Evolutionary conservation across 2,329 filamentous ascomycete species (phyloP), one percentile per base, ranked within the genome.

Genomic region (Xylariomycetidae sp.): DNA sequence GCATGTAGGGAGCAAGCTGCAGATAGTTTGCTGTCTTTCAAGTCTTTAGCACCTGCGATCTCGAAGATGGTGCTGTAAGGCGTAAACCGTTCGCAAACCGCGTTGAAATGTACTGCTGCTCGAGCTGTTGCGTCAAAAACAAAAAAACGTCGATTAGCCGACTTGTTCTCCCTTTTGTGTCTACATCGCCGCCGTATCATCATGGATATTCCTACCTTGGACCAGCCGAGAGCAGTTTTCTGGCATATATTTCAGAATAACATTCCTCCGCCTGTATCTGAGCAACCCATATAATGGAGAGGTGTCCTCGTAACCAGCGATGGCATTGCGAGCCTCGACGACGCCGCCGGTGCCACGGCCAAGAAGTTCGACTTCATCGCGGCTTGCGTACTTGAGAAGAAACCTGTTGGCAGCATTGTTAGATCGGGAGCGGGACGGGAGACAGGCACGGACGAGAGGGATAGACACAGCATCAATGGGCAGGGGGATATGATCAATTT

Each of bases 221-320:
- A 98, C 70, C 35, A 98, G 70, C 51, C 92, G 78, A 43, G 92
- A 97, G 46, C 89, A 90, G 39, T 82, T 86, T 40, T 94, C 87
- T 1, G 90, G 92, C 42, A 95, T 74, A 59, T 92, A 95, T 66
- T 92, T 96, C 59, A 98, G 76, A 40, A 98, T 66, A 30, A 97
- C 85, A 62, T 88, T 96, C 56, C 88, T 80, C 56, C 89, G 80
- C 36, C 90, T 75, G 61, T 96, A 97, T 50, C 86, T 81, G 48
- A 98, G 66, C 57, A 96, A 88, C 33, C 92, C 92, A 56, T 94
- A 98, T 30, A 98, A 69, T 15, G 92, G 92, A 42, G 88, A 92
- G 35, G 78, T 75, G 45, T 96, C 89, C 36, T 85, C 77, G 57
- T 94, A 94, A 42, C 77, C 70, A 38, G 82, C 76, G 47, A 97